Evolutionary conservation across 495 filamentous ascomycete species (phyloP), one percentile per base, ranked within the genome.

Genomic region (Tuber melanosporum): DNA sequence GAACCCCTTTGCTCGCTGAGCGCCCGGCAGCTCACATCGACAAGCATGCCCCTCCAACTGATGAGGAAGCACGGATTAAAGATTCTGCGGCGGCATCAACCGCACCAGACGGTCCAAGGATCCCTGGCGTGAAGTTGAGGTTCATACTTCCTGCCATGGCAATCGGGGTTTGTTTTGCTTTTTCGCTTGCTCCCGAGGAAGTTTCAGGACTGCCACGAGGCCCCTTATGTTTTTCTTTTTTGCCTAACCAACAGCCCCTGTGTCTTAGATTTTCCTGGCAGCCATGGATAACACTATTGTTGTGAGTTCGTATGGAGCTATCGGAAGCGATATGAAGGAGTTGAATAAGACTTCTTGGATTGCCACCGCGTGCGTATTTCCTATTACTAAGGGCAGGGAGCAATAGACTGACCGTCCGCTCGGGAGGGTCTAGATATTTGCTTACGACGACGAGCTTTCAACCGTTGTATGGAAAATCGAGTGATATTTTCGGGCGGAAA

Each of bases 401-500:
- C 15, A 8, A 32, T 66, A 17, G 3, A 32, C 57, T 66, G 57
- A 66, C 14, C 17, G 26, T 39, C 71, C 20, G 49, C 36, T 44
- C 47, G 17, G 74, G 12, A 3, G 8, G 3, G 8, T 0, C 15
- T 47, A 86, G 85, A 73, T 91, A 91, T 83, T 92, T 95, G 80
- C 86, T 96, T 32, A 95, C 93, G 10, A 83, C 92, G 73, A 92
- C 92, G 5, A 90, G 89, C 47, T 94, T 94, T 82, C 93, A 94
- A 83, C 92, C 91, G 1, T 83, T 94, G 0, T 95, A 93, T 81
- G 93, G 92, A 45, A 92, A 92, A 81, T 81, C 93, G 62, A 90
- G 88, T 75, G 92, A 95, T 84, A 94, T 95, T 71, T 95, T 95
- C 84, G 91, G 92, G 20, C 89, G 93, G n/a, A 94, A 94, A 85